Conservation (phyloP, 2,329 filamentous ascomycete genomes). For the Polytolypa hystricis region DNA sequence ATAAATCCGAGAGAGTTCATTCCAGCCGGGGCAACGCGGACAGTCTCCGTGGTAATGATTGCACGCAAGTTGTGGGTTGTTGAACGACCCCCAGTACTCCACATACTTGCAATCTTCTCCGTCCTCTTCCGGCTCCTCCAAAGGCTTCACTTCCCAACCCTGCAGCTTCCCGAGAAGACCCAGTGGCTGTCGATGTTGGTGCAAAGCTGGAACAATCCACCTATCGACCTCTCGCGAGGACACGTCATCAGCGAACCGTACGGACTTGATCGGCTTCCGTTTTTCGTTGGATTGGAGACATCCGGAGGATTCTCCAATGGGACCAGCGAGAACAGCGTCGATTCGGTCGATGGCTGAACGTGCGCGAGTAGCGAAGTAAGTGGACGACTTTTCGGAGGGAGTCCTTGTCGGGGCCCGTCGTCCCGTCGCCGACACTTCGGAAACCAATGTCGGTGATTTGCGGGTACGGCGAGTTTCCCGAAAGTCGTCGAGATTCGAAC, state of each 20-base stretch:
- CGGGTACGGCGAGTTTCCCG: neutral
- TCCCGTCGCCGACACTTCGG: no score
- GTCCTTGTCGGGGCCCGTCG: slow-evolving; percentile 8
- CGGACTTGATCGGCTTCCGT: slow-evolving; percentile 13
- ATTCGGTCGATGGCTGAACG: neutral
- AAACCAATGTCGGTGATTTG: no score
- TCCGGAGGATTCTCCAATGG: neutral
- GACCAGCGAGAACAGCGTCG: neutral
- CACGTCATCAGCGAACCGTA: slow-evolving; percentile 18
- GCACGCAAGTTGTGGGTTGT: slow-evolving; percentile 8
- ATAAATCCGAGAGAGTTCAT: slow-evolving; percentile 8
- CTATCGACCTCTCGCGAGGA: slow-evolving; percentile 16
- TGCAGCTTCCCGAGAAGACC: slow-evolving; percentile 10
- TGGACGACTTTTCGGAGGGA: neutral
- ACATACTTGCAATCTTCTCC: slow-evolving; percentile 13
- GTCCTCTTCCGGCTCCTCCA: slow-evolving; percentile 18
- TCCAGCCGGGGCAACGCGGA: slow-evolving; percentile 11
- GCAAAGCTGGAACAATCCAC: slow-evolving; percentile 18
- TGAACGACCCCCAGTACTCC: slow-evolving; percentile 11
- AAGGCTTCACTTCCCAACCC: slow-evolving; percentile 13
- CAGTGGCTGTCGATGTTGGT: slow-evolving; percentile 11
- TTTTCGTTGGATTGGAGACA: neutral
- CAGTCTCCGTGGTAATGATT: slow-evolving; percentile 5
- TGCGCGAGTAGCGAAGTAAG: neutral
- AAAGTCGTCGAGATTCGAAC: neutral